Evolutionary conservation across 1,284 basidiomycete genomes (phyloP).

Genomic region (Fistulina hepatica): DNA sequence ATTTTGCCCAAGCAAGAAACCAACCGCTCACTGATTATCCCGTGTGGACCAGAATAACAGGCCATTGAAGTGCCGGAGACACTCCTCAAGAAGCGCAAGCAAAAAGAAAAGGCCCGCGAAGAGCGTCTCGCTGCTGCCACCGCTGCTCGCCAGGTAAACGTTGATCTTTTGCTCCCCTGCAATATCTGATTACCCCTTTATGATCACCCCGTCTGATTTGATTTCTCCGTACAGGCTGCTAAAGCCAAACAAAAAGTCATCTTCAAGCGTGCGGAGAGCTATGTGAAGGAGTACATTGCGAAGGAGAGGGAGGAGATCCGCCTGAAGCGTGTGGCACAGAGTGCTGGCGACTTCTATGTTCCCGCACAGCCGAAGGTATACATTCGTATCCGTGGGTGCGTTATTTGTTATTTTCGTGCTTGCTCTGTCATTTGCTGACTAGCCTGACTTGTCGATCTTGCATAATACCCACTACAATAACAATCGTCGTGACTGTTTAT

Average conservation of each 20-base stretch:
- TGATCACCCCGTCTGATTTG: too few relatives aligned
- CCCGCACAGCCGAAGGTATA: constrained; percentile 94
- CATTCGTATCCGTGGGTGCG: constrained; percentile 90
- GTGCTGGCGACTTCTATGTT: constrained; percentile 95
- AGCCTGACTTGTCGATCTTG: too few relatives aligned
- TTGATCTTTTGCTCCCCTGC: too few relatives aligned
- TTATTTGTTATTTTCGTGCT: constrained; percentile 13
- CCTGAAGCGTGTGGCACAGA: constrained; percentile 86
- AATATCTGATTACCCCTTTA: too few relatives aligned
- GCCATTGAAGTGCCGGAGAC: constrained; percentile 95
- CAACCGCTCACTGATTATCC: too few relatives aligned
- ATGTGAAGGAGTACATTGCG: constrained; percentile 92
- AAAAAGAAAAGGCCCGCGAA: constrained; percentile 95
- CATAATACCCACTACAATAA: too few relatives aligned
- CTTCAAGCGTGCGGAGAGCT: constrained; percentile 99
- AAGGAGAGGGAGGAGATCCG: constrained; percentile 97
- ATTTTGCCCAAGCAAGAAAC: too few relatives aligned
- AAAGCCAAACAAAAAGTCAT: constrained; percentile 82
- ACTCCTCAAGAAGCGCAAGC: constrained; percentile 98
- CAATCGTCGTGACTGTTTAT: too few relatives aligned
- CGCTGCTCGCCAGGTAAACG: constrained; percentile 95
- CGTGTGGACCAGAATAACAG: too few relatives aligned
- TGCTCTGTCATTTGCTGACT: not conserved
- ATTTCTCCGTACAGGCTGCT: too few relatives aligned
- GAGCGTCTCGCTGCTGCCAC: constrained; percentile 82